Percentiles rank a stretch among this genome's conserved stretches.
Conservation (phyloP, 768 basidiomycete species). For the Mycena galericulata region DNA sequence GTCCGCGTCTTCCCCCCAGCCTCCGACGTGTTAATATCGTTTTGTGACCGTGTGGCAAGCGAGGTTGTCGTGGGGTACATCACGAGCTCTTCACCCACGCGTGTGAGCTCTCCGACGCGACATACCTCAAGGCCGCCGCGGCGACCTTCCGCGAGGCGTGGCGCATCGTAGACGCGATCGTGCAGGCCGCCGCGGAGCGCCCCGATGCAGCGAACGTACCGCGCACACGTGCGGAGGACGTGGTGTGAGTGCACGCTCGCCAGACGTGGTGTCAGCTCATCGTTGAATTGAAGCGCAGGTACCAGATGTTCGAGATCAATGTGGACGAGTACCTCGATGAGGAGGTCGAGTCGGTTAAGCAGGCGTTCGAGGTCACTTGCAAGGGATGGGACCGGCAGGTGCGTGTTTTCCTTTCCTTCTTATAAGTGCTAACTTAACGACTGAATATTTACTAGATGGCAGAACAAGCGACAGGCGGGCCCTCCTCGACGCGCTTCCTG, state of each 20-base stretch:
- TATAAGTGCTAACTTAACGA: neutral
- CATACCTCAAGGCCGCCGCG: slow-evolving; percentile 87
- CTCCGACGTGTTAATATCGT: slow-evolving; percentile 81
- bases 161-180: slow-evolving; percentile 83
- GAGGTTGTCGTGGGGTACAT: slow-evolving; percentile 96
- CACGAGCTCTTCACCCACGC: slow-evolving; percentile 80
- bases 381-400: slow-evolving; percentile 86
- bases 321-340: slow-evolving; percentile 99
- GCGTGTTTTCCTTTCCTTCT: slow-evolving; percentile 6
- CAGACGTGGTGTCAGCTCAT: slow-evolving; percentile 26
- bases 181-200: slow-evolving; percentile 64
- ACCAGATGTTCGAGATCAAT: slow-evolving; percentile 93
- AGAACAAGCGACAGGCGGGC: slow-evolving; percentile 32
- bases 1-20: slow-evolving; percentile 87
- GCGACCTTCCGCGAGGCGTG: slow-evolving; percentile 92
- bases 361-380: slow-evolving; percentile 78
- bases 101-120: slow-evolving; percentile 75
- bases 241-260: slow-evolving; percentile 68
- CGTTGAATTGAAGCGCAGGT: slow-evolving; percentile 58
- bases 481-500: slow-evolving; percentile 72
- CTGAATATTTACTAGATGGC: slow-evolving; percentile 20
- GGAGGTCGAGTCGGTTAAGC: slow-evolving; percentile 87
- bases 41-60: slow-evolving; percentile 84
- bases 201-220: slow-evolving; percentile 56
- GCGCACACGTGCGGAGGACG: slow-evolving; percentile 77